Percentiles rank a stretch among this genome's conserved stretches.
These are phyloP conservation scores for Penicillium concentricum DNA, from an alignment of 2,329 filamentous ascomycete genomes.

Conservation along the genomic window DNA sequence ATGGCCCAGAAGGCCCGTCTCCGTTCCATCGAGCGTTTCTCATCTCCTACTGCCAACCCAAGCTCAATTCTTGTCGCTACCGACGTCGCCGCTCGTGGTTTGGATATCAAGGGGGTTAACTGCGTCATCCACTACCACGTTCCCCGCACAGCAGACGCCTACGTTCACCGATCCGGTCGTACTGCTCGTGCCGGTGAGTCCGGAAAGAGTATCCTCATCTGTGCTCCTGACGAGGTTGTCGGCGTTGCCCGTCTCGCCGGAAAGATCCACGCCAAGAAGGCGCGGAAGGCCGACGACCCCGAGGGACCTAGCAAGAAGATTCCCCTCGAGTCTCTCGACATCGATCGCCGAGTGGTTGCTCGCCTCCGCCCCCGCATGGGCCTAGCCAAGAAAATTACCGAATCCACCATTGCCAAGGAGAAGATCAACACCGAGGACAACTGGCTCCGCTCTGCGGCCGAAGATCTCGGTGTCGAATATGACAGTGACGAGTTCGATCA, in stretches of 20 bases:
- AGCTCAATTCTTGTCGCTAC: slow-evolving; percentile 80
- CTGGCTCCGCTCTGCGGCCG: slow-evolving; percentile 79
- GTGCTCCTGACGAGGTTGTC: slow-evolving; percentile 84
- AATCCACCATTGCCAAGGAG: slow-evolving; percentile 80
- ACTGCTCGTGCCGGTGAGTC: slow-evolving; percentile 79
- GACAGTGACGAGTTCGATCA: slow-evolving; percentile 81
- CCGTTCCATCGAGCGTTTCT: slow-evolving; percentile 88
- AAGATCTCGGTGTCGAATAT: slow-evolving; percentile 91
- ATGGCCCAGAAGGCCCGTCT: slow-evolving; percentile 96
- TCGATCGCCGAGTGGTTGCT: slow-evolving; percentile 75
- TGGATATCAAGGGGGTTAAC: slow-evolving; percentile 89
- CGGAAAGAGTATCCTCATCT: slow-evolving; percentile 83
- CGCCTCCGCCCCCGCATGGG: slow-evolving; percentile 74
- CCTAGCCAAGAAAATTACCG: slow-evolving; percentile 83
- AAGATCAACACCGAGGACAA: slow-evolving; percentile 80
- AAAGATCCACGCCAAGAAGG: slow-evolving; percentile 73
- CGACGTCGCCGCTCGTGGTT: slow-evolving; percentile 89
- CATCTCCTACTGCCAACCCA: slow-evolving; percentile 54
- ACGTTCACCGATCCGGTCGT: slow-evolving; percentile 92
- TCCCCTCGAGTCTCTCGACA: slow-evolving; percentile 69
- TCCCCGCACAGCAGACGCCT: slow-evolving; percentile 84
- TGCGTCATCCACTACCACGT: slow-evolving; percentile 94
- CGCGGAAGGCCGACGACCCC: slow-evolving; percentile 44
- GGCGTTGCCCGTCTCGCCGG: slow-evolving; percentile 79
- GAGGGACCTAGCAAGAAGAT: slow-evolving; percentile 54